A percentile compares a stretch with the other conserved stretches of the same genome.
Conservation (phyloP, 208 protist species). For the Leishmania aethiopica region DNA sequence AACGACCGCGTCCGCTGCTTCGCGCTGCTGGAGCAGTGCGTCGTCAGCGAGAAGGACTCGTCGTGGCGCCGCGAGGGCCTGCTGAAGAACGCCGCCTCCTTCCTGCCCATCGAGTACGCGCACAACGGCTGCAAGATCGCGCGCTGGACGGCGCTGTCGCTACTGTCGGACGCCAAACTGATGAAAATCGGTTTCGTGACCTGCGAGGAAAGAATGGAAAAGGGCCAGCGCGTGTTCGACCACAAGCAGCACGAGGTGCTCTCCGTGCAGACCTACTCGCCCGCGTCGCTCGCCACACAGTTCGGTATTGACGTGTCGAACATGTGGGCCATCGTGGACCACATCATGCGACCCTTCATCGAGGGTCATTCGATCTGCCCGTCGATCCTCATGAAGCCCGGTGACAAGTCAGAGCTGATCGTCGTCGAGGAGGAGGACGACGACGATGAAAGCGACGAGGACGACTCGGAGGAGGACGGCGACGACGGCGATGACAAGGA, state of each 20-base stretch:
- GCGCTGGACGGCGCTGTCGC: constrained; percentile 86
- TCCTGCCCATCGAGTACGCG: constrained; percentile 65
- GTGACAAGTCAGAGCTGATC: constrained; percentile 47
- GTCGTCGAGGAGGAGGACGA: constrained; percentile 63
- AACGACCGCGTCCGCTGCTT: constrained; percentile 73
- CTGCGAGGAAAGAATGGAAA: constrained; percentile 43
- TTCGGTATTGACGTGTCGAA: constrained; percentile 65
- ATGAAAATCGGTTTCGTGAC: constrained; percentile 90
- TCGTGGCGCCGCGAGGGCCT: constrained; percentile 60
- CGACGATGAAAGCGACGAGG: constrained; percentile 78
- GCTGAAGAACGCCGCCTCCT: constrained; percentile 48
- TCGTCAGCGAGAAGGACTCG: constrained; percentile 35
- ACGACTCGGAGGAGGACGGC: constrained; percentile 61
- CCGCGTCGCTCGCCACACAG: constrained; percentile 55
- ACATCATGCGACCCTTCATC: constrained; percentile 68
- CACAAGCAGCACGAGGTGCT: constrained; percentile 65
- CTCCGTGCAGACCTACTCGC: constrained; percentile 60
- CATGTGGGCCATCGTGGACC: constrained; percentile 85
- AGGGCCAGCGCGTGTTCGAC: constrained; percentile 34
- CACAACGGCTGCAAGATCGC: constrained; percentile 80
- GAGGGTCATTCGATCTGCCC: constrained; percentile 45
- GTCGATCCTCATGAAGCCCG: constrained; percentile 67
- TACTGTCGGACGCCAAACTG: constrained; percentile 61
- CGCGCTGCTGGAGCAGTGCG: constrained; percentile 79
- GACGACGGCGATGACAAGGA: constrained; percentile 54